A percentile compares a stretch with the other conserved stretches of the same genome.
phyloP scores from a whole-genome alignment of 2,329 filamentous ascomycete genomes.

The Neoarthrinium moseri region DNA sequence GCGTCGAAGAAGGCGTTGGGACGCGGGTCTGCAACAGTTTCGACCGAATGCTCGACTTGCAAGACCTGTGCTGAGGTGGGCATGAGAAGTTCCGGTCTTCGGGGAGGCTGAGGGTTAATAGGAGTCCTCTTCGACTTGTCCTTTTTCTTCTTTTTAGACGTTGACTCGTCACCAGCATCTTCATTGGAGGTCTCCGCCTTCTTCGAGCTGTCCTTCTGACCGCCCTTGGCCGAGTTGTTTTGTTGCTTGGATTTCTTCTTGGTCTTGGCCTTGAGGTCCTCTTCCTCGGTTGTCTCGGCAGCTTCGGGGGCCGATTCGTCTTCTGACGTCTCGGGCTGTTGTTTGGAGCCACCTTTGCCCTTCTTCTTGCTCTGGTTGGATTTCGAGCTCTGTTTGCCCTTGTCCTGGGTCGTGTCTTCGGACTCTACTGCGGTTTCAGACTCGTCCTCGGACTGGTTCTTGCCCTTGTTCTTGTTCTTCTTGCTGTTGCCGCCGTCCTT shows the following conservation, averaged over 20 bases:
- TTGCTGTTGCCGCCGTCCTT: constrained; percentile 8
- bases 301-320: background rate
- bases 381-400: constrained; percentile 11
- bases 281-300: background rate
- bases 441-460: constrained; percentile 11
- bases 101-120: too few relatives aligned
- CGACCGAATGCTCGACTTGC: constrained; percentile 55
- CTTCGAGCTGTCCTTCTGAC: constrained; percentile 62
- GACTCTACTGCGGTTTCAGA: constrained; percentile 11
- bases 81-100: constrained; percentile 44
- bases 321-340: constrained; percentile 3
- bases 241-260: constrained; percentile 12
- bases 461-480: constrained; percentile 6
- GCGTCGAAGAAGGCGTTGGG: constrained; percentile 61
- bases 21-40: constrained; percentile 49
- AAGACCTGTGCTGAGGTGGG: constrained; percentile 48
- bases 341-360: constrained; percentile 9
- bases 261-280: constrained; percentile 8
- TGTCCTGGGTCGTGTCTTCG: constrained; percentile 14
- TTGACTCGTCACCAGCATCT: too few relatives aligned
- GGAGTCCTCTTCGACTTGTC: constrained; percentile 5
- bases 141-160: constrained; percentile 4
- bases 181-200: constrained; percentile 5
- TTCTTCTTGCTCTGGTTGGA: constrained; percentile 11
- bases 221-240: constrained; percentile 73